Percentiles rank a stretch among this genome's conserved stretches.
phyloP scores from a whole-genome alignment of 2,329 filamentous ascomycete genomes.

The Ceratocystis eucalypticola region DNA sequence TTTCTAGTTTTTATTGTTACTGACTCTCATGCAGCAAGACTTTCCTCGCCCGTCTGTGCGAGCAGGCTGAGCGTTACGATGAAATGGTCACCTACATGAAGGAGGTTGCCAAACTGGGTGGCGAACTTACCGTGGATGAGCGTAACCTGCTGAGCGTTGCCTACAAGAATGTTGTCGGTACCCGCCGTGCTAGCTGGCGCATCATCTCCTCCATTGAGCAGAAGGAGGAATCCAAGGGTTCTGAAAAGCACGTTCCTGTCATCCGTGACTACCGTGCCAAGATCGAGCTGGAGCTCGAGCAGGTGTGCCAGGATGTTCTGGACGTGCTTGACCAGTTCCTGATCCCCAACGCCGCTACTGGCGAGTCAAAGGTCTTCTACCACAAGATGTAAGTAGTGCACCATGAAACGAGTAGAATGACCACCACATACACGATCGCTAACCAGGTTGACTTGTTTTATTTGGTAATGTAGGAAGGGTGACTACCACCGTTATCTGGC shows the following conservation, averaged over 20 bases:
- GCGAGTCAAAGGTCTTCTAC: constrained; percentile 99
- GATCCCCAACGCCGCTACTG: constrained; percentile 89
- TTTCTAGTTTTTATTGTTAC: background rate
- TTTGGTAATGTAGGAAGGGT: constrained; percentile 57
- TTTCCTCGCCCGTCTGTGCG: constrained; percentile 98
- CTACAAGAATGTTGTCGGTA: constrained; percentile 99
- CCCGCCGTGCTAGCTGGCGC: constrained; percentile 95
- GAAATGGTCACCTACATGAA: constrained; percentile 99
- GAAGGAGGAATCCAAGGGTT: constrained; percentile 99
- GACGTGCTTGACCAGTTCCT: constrained; percentile 85
- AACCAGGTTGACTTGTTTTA: constrained; percentile 6
- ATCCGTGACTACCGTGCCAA: constrained; percentile 97
- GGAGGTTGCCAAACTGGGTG: constrained; percentile 85
- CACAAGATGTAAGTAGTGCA: constrained; percentile 80
- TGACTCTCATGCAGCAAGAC: constrained; percentile 63
- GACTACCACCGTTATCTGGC: constrained; percentile 98
- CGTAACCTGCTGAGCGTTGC: constrained; percentile 96
- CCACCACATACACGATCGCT: background rate
- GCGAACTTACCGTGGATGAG: constrained; percentile 86
- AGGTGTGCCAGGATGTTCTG: constrained; percentile 95
- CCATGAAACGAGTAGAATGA: background rate
- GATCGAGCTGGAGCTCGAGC: constrained; percentile 94
- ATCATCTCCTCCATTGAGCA: constrained; percentile 99
- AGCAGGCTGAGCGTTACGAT: constrained; percentile 99
- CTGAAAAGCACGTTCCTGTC: constrained; percentile 81